phyloP scores from a whole-genome alignment of 2,329 filamentous ascomycete genomes.

The Zarea fungicola region DNA sequence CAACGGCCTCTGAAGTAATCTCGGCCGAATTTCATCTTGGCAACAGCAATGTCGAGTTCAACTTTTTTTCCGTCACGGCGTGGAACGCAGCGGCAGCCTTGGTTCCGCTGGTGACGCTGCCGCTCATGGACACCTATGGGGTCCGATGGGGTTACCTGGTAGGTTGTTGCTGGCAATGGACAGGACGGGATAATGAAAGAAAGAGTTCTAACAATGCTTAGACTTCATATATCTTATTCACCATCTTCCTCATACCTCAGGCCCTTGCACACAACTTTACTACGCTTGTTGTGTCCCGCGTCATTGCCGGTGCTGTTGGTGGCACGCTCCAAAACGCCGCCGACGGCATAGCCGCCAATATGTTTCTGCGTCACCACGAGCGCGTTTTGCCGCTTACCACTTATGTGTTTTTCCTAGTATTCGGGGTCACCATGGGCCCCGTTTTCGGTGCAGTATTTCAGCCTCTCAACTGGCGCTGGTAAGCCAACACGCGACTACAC shows the following conservation, averaged over 20 bases:
- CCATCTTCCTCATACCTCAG: conserved; percentile 12
- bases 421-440: conserved; percentile 15
- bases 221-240: conserved; percentile 8
- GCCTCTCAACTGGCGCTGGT: conserved; percentile 15
- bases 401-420: conserved; percentile 13
- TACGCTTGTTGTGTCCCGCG: conserved; percentile 11
- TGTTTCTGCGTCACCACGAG: conserved; percentile 9
- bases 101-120: conserved; percentile 12
- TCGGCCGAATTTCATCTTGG: conserved; percentile 9
- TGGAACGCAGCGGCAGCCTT: conserved; percentile 14
- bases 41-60: conserved; percentile 5
- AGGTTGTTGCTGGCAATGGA: neutral
- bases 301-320: conserved; percentile 11
- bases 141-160: conserved; percentile 13
- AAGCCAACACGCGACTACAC: neutral
- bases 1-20: conserved; percentile 9
- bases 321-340: conserved; percentile 15
- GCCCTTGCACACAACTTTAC: conserved; percentile 18
- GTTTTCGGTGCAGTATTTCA: conserved; percentile 14
- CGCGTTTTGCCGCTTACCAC: conserved; percentile 12
- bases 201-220: neutral
- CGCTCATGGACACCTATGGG: conserved; percentile 16
- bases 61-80: conserved; percentile 14
- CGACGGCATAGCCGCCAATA: conserved; percentile 15
- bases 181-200: neutral